phyloP scores from a whole-genome alignment of 176 grass and related monocot genomes.

The Aegilops speltoides region DNA sequence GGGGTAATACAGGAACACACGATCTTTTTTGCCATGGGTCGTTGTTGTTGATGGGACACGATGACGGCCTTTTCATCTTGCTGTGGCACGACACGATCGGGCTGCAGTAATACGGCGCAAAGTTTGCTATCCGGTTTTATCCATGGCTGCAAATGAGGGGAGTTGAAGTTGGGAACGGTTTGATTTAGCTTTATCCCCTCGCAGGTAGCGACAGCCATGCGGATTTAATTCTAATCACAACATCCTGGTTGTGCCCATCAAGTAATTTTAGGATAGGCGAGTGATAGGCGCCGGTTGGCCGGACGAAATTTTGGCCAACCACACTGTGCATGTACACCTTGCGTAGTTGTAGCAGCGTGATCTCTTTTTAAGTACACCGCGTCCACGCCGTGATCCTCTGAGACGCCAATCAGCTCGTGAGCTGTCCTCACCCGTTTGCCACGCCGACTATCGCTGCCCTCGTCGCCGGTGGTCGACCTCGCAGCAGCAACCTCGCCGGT shows the following conservation, averaged over 20 bases:
- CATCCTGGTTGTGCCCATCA: neutral
- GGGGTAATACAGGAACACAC: no score
- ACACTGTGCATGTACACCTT: no score
- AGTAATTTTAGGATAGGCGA: neutral
- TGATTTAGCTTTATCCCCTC: neutral
- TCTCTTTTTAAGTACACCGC: no score
- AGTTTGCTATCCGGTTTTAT: neutral
- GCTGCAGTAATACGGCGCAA: neutral
- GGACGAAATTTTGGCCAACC: no score
- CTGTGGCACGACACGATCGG: neutral
- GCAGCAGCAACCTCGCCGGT: no score
- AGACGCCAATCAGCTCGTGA: no score
- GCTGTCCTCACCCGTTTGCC: no score
- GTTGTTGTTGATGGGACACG: neutral
- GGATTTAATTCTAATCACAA: neutral
- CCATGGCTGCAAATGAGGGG: neutral
- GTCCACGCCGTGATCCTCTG: no score
- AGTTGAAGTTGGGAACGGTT: neutral
- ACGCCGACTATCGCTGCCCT: no score
- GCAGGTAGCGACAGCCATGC: neutral
- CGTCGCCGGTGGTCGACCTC: no score
- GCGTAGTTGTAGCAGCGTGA: no score
- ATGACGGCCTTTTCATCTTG: neutral
- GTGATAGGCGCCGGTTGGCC: no score
- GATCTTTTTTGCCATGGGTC: neutral